Evolutionary conservation across 192 early-diverging fungal species (phyloP).

Genomic region (Chytriomyces hyalinus): DNA sequence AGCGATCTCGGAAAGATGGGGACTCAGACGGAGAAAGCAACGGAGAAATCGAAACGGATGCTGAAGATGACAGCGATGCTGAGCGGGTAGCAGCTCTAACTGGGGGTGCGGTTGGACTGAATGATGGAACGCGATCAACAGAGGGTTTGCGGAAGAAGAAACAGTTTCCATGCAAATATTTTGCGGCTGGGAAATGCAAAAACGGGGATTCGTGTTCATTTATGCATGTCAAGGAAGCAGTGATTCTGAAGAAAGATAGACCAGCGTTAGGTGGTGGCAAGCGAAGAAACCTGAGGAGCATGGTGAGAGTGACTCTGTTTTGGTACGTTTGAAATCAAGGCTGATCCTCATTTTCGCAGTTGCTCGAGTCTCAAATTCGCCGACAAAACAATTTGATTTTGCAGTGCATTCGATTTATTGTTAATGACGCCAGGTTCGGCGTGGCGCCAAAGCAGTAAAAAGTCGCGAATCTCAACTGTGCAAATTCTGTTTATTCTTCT

Average conservation of each 20-base stretch:
- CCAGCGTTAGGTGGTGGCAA: constrained; percentile 31
- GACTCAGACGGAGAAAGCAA: constrained; percentile 17
- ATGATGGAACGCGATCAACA: constrained; percentile 24
- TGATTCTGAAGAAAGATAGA: constrained; percentile 5
- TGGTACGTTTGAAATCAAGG: neutral
- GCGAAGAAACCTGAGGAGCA: constrained; percentile 26
- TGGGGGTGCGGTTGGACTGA: constrained; percentile 43
- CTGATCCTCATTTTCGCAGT: constrained; percentile 32
- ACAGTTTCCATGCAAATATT: constrained; percentile 47
- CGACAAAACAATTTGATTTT: constrained; percentile 64
- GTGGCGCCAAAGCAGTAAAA: neutral
- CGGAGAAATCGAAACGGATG: constrained; percentile 42
- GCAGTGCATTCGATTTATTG: constrained; percentile 67
- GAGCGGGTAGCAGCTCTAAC: constrained; percentile 30
- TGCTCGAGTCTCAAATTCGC: constrained; percentile 66
- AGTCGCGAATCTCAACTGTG: neutral
- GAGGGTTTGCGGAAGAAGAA: constrained; percentile 35
- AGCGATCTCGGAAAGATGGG: constrained; percentile 11
- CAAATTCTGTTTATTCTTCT: neutral
- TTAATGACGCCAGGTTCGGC: constrained; percentile 59
- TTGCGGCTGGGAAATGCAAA: constrained; percentile 41
- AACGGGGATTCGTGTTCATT: constrained; percentile 48
- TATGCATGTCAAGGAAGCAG: constrained; percentile 40
- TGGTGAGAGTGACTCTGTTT: neutral
- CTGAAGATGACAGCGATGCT: constrained; percentile 51